A percentile compares a stretch with the other conserved stretches of the same genome.
Conservation (phyloP, 2,329 filamentous ascomycete species). For the Epichloe sibirici region DNA sequence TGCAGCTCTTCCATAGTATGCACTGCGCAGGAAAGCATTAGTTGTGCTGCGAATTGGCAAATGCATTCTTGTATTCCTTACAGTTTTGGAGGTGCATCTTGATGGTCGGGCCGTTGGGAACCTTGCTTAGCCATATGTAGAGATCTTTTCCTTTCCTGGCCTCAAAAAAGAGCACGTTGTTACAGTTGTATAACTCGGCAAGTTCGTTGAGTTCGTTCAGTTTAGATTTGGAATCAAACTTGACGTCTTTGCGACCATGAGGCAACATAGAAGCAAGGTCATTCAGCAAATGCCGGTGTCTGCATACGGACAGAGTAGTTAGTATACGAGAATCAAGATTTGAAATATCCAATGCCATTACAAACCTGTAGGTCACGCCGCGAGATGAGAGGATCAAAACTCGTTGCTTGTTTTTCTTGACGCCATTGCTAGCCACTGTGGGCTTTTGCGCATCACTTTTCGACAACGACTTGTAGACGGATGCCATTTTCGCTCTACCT, state of each 20-base stretch:
- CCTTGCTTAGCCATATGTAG: slow-evolving; percentile 86
- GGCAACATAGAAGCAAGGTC: slow-evolving; percentile 83
- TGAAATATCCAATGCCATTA: background rate
- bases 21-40: slow-evolving; percentile 36
- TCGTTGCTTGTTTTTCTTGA: slow-evolving; percentile 56
- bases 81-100: slow-evolving; percentile 69
- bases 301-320: slow-evolving; percentile 22
- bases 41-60: slow-evolving; percentile 1
- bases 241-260: slow-evolving; percentile 86
- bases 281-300: slow-evolving; percentile 85
- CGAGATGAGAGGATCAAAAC: slow-evolving; percentile 85
- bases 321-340: background rate
- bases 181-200: slow-evolving; percentile 75
- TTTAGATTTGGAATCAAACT: slow-evolving; percentile 93
- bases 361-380: slow-evolving; percentile 77
- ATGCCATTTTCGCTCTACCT: slow-evolving; percentile 37
- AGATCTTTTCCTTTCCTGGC: slow-evolving; percentile 88
- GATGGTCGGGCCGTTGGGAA: slow-evolving; percentile 55
- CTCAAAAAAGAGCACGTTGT: slow-evolving; percentile 91
- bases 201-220: slow-evolving; percentile 69
- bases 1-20: slow-evolving; percentile 96
- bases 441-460: slow-evolving; percentile 41
- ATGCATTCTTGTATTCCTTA: slow-evolving; percentile 21
- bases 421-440: slow-evolving; percentile 35
- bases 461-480: slow-evolving; percentile 64